phyloP scores from a whole-genome alignment of 208 protist species.

The Phytomonas sp. region DNA sequence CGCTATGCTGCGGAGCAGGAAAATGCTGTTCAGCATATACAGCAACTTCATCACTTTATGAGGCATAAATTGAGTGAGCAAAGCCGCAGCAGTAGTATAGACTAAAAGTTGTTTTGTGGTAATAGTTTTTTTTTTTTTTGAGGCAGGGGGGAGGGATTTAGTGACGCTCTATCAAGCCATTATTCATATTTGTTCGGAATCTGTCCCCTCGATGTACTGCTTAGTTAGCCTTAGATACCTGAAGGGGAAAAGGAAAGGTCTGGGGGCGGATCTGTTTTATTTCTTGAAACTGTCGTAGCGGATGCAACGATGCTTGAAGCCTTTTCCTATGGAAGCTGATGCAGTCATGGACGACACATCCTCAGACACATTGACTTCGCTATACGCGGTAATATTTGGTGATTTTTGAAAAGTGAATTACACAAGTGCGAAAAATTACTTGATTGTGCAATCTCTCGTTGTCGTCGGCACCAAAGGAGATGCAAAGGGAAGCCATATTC shows the following conservation, averaged over 20 bases:
- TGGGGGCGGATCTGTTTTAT: not conserved
- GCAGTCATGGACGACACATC: too few relatives aligned
- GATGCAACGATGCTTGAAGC: too few relatives aligned
- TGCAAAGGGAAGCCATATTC: not conserved
- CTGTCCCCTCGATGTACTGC: slow-evolving; percentile 7
- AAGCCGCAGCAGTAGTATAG: slow-evolving; percentile 10
- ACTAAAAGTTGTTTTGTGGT: not conserved
- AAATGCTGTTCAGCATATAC: slow-evolving; percentile 28
- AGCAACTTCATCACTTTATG: slow-evolving; percentile 26
- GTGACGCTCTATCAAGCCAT: not conserved
- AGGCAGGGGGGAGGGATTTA: not conserved
- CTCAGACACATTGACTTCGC: too few relatives aligned
- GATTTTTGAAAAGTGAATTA: too few relatives aligned
- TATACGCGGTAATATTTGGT: too few relatives aligned
- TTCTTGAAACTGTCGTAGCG: not conserved
- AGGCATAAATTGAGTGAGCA: slow-evolving; percentile 15
- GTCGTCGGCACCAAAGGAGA: not conserved
- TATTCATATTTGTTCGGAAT: slow-evolving; percentile 11
- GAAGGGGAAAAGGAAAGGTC: slow-evolving; percentile 2
- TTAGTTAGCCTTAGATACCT: not conserved
- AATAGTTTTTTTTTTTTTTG: slow-evolving; percentile 7
- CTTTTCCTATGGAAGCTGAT: too few relatives aligned
- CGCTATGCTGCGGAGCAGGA: slow-evolving; percentile 20
- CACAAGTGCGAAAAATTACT: not conserved
- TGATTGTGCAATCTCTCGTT: not conserved